These are phyloP conservation scores for Aspergillus bertholletiae DNA, from an alignment of 495 filamentous ascomycete genomes.

Conservation along the genomic window DNA sequence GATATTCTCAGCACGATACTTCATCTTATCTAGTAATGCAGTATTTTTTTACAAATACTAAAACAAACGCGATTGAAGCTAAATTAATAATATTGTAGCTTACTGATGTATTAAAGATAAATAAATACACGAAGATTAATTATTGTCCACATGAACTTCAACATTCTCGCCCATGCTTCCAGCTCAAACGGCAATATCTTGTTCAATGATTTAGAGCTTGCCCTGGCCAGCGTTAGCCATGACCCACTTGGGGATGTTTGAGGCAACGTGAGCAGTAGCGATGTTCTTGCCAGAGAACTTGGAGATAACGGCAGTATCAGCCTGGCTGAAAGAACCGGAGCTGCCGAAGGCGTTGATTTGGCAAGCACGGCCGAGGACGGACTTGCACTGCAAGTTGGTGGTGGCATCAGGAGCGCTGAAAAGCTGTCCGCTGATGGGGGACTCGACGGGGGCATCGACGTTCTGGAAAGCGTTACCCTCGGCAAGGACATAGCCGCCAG, in stretches of 20 bases:
- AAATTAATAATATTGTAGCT: background rate
- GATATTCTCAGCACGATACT: no score
- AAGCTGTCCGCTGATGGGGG: conserved; percentile 33
- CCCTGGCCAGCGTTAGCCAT: conserved; percentile 22
- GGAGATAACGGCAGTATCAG: conserved; percentile 40
- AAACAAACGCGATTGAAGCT: background rate
- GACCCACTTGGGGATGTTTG: conserved; percentile 21
- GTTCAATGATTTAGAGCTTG: conserved; percentile 21
- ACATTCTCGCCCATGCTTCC: background rate
- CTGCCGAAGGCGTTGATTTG: conserved; percentile 44
- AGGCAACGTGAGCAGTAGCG: conserved; percentile 34
- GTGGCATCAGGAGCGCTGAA: conserved; percentile 35
- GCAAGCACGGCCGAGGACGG: conserved; percentile 43
- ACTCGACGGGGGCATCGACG: conserved; percentile 29
- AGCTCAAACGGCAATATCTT: background rate
- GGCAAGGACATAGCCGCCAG: conserved; percentile 48
- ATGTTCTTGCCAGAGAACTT: conserved; percentile 51
- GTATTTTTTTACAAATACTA: background rate
- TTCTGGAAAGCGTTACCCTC: conserved; percentile 62
- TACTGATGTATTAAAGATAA: background rate
- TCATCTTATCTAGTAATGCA: no score
- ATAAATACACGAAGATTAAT: background rate
- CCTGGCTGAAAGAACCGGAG: conserved; percentile 34
- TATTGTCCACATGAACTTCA: background rate
- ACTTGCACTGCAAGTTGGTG: conserved; percentile 36